Evolutionary conservation across 306 rosid species (phyloP).

Genomic region (Adenanthera pavonina): DNA sequence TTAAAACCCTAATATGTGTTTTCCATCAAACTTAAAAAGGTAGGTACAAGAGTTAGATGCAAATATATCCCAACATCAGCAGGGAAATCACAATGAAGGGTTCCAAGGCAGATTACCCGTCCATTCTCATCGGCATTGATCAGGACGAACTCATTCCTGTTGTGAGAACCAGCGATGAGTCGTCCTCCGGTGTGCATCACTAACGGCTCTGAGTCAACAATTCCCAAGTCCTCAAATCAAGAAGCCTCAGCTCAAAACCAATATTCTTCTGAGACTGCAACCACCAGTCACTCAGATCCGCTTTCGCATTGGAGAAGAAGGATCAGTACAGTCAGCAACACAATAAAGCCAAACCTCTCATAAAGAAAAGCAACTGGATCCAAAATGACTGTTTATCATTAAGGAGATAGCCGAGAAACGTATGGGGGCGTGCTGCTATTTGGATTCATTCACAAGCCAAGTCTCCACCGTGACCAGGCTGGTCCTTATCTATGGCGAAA

Average conservation of each 20-base stretch:
- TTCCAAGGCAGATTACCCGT: conserved; percentile 53
- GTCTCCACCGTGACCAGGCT: conserved; percentile 46
- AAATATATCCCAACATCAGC: not conserved
- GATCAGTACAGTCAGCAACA: conserved; percentile 39
- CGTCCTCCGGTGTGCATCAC: conserved; percentile 88
- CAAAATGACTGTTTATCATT: conserved; percentile 16
- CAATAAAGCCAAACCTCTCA: conserved; percentile 44
- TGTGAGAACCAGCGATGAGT: conserved; percentile 97
- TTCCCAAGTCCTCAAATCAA: conserved; percentile 37
- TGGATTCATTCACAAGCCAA: conserved; percentile 55
- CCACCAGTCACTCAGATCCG: conserved; percentile 42
- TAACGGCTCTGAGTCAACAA: conserved; percentile 33
- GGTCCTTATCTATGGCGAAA: conserved; percentile 53
- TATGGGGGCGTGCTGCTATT: conserved; percentile 1
- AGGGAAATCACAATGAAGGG: not conserved
- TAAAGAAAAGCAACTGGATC: conserved; percentile 33
- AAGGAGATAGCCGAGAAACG: not conserved
- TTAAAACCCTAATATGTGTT: conserved; percentile 33
- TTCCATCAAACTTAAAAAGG: not conserved
- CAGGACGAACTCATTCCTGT: conserved; percentile 93
- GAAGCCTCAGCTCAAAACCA: conserved; percentile 36
- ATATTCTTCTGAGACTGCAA: conserved; percentile 37
- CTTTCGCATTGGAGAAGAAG: conserved; percentile 44
- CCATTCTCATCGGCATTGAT: conserved; percentile 97
- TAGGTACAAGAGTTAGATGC: not conserved